phyloP scores from a whole-genome alignment of 495 filamentous ascomycete species.

The Daldinia loculata region DNA sequence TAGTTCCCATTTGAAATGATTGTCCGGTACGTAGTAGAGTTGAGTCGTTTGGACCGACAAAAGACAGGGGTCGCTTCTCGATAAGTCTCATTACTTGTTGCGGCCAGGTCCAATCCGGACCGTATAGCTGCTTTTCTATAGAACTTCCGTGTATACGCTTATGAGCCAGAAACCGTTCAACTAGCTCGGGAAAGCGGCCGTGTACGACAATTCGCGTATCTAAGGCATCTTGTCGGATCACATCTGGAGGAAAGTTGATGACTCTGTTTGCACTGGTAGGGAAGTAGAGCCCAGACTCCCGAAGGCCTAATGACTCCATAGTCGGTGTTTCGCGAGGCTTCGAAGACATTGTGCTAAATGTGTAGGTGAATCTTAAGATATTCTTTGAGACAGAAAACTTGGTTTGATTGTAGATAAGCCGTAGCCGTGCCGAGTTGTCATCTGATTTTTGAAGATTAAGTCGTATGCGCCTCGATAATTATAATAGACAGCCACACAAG shows the following conservation, averaged over 20 bases:
- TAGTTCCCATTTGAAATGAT: neutral
- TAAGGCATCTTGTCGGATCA: conserved; percentile 28
- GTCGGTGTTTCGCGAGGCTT: neutral
- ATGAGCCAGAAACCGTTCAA: conserved; percentile 34
- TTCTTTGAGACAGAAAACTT: neutral
- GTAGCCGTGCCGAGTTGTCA: neutral
- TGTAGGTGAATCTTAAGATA: neutral
- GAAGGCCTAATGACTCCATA: conserved; percentile 24
- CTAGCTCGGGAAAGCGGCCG: conserved; percentile 28
- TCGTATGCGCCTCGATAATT: neutral
- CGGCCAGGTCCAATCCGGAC: conserved; percentile 25
- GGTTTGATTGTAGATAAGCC: neutral
- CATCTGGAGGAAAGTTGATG: conserved; percentile 18
- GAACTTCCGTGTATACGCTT: conserved; percentile 31
- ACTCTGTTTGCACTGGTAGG: conserved; percentile 39
- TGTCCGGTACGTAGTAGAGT: conserved; percentile 32
- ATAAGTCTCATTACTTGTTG: conserved; percentile 37
- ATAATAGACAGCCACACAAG: neutral
- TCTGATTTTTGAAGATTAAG: neutral
- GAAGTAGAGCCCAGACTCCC: conserved; percentile 14
- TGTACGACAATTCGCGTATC: conserved; percentile 41
- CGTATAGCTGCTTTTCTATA: conserved; percentile 29
- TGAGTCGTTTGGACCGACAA: conserved; percentile 21
- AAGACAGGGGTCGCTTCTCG: conserved; percentile 38
- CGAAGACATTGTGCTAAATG: neutral